Percentiles rank a stretch among this genome's conserved stretches.
phyloP scores from a whole-genome alignment of 148 eudicot genomes.

The Amaranthus cruentus region DNA sequence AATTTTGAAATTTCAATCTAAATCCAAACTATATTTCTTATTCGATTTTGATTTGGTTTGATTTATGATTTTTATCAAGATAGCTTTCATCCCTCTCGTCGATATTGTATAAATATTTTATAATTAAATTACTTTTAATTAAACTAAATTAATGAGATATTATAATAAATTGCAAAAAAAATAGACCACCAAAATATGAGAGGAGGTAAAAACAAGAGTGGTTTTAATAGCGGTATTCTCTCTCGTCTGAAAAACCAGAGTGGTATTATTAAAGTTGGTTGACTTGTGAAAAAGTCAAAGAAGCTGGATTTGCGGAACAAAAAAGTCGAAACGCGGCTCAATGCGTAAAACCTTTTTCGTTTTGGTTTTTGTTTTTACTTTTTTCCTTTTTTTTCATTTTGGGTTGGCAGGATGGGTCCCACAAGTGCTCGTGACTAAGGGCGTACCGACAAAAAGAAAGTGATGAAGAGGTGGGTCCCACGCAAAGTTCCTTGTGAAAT shows the following conservation, averaged over 20 bases:
- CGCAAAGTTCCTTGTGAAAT: not conserved
- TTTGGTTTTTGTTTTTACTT: not conserved
- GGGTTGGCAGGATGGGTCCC: not conserved
- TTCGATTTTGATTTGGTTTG: no score
- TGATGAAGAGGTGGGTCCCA: conserved; percentile 11
- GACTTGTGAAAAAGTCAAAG: conserved; percentile 36
- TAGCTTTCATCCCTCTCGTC: no score
- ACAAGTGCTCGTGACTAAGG: conserved; percentile 22
- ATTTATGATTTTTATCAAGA: no score
- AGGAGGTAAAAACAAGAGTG: not conserved
- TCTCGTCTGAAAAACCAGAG: not conserved
- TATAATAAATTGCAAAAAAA: no score
- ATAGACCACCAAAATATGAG: no score
- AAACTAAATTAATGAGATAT: no score
- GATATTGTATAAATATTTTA: no score
- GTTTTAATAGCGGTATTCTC: not conserved
- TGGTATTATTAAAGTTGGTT: conserved; percentile 10
- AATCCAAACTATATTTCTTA: no score
- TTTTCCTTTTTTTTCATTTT: not conserved
- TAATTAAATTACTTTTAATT: no score
- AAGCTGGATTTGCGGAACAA: conserved; percentile 14
- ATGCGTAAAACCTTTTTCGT: not conserved
- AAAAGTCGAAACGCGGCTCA: conserved; percentile 21
- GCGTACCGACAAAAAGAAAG: conserved; percentile 29
- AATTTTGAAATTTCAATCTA: no score